Base-by-base conservation (phyloP, 2,329 filamentous ascomycete genomes). In the Trichoderma sp. region DNA sequence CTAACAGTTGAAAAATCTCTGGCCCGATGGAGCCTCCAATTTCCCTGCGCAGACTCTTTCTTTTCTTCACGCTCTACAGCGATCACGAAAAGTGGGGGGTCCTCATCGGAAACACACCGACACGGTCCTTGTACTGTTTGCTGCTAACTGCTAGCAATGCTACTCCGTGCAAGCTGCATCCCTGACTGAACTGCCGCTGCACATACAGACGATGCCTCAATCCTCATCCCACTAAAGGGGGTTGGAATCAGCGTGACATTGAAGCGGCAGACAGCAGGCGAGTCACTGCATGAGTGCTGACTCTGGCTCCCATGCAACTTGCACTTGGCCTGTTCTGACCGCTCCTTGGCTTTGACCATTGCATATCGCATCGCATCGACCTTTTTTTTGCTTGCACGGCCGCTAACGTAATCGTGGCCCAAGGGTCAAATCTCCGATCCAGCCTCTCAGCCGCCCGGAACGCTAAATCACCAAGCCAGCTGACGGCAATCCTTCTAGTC, bases 381-480 rank as follows among this genome's bases (percentile, higher is more conserved):
- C n/a, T n/a, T 6, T 23, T 30, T 36, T 53, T 50, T 8, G 23
- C 36, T 39, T 20, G 53, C 50, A 30, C 50, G 30, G 64, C 50
- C 20, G 32, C 32, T 55, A 55, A 55, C 39, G 43, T 20, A 58
- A 58, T 55, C 28, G 15, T 26, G 23, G 50, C 30, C 34, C 59
- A 65, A 12, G 26, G n/a, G n/a, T 26, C 57, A 69, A 69, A 69
- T 69, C 36, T 53, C 61, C 68, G 43, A 64, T 64, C 30, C 59
- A 70, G 68, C 68, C 68, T 70, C 68, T 64, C 47, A 70, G 59
- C 59, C 68, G 68, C 68, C 68, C 58, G 39, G 47, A 62, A 69
- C 57, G 53, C 66, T 59, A 63, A 70, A 70, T 39, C 17, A 47
- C 11, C 28, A 55, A 32, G 17, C 65, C 55, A 32, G 23, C 34